Conservation (phyloP, 306 rosid species). For the Vachellia collinsii region DNA sequence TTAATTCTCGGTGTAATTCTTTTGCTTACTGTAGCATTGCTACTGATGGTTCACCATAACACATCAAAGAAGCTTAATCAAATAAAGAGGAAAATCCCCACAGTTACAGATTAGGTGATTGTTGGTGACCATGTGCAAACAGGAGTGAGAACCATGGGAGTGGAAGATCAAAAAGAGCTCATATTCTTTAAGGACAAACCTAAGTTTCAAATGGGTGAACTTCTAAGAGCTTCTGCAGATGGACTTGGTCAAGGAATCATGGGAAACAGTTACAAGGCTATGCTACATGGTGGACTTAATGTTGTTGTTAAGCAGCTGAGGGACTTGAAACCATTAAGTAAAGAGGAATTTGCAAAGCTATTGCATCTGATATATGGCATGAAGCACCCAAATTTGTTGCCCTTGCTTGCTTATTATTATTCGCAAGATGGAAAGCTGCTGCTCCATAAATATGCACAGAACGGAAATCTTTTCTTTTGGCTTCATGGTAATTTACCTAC, state of each 20-base stretch:
- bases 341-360: background rate
- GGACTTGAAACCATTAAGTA: background rate
- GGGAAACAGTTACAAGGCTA: background rate
- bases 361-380: background rate
- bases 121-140: background rate
- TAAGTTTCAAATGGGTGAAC: background rate
- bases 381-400: background rate
- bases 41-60: background rate
- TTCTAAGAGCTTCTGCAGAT: background rate
- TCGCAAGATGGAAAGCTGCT: background rate
- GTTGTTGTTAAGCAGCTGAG: background rate
- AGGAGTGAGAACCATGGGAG: background rate
- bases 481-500: background rate
- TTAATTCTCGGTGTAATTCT: background rate
- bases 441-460: conserved; percentile 1
- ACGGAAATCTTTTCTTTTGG: background rate
- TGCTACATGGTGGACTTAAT: background rate
- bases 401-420: conserved; percentile 2
- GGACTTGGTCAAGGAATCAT: background rate
- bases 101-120: background rate
- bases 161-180: background rate
- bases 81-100: background rate
- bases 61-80: background rate
- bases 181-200: background rate
- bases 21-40: background rate